Evolutionary conservation across 371 early-diverging fungal species (phyloP).

Genomic region (Chytridium lagenaria): DNA sequence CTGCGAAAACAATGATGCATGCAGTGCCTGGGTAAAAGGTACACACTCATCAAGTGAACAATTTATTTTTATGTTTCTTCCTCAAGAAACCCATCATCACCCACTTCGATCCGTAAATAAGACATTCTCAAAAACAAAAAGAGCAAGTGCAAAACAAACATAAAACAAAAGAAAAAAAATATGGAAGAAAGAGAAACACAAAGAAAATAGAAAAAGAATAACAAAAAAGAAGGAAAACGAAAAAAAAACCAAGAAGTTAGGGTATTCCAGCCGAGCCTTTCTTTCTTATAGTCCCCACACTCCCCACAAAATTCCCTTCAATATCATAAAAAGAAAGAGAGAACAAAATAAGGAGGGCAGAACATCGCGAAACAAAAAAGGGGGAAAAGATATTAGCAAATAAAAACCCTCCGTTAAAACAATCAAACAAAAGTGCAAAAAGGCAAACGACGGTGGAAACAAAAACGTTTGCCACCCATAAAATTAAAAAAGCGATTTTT

Average conservation of each 20-base stretch:
- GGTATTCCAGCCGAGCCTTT: neutral
- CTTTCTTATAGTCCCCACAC: neutral
- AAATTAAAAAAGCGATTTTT: neutral
- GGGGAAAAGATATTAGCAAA: neutral
- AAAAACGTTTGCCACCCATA: neutral
- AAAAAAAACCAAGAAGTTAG: neutral
- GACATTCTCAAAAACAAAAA: constrained; percentile 6
- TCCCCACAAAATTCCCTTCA: too few species aligned
- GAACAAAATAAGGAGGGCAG: neutral
- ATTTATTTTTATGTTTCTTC: too few species aligned
- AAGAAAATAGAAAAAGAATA: constrained; percentile 2
- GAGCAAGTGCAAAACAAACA: neutral
- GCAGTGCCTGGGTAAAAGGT: too few species aligned
- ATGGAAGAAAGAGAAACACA: constrained; percentile 6
- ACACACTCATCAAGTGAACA: too few species aligned
- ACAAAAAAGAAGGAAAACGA: neutral
- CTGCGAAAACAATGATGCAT: too few species aligned
- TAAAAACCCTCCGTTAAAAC: neutral
- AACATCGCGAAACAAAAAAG: constrained; percentile 9
- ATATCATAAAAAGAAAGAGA: neutral
- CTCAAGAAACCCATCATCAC: too few species aligned
- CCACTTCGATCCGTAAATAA: too few species aligned
- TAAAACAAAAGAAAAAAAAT: constrained; percentile 17
- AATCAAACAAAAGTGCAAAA: constrained; percentile 1
- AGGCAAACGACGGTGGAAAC: neutral